Evolutionary conservation across 345 rosid genomes (phyloP), one percentile per base, ranked within the genome.

Genomic region (Carallia pectinifolia): DNA sequence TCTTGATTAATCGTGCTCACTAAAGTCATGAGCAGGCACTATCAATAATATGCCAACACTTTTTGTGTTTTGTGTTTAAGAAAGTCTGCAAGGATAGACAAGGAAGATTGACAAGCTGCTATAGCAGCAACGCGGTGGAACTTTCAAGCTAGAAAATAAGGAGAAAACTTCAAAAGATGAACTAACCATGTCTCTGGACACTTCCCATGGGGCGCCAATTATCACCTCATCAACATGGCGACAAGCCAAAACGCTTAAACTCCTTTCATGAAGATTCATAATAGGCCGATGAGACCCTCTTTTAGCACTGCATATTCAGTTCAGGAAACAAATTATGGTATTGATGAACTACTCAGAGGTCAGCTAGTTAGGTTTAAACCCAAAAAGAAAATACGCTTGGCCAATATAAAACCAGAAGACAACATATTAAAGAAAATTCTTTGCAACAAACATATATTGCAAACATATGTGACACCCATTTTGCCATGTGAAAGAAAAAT

Each of bases 201-300:
- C 82, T 72, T 87, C 92, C 83, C 80, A 74, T 15, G 96, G 96
- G 64, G 92, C 92, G 61, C 96, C 96, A 53, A 89, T 89, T 74
- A 87, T 89, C 72, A 86, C 92, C 78, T 89, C 96, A 65, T 89
- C 96, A 19, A 87, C 92, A 76, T 89, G 83, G 33, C 88, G 88
- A 64, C 96, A 89, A 48, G 92, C 92, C 81, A 89, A 71, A 54
- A 87, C 92, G 68, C 88, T 87, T 69, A 89, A 81, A 74, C 96
- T 89, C 81, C 96, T 81, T 76, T 89, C 96, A 72, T 89, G 92
- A 68, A 89, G 89, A 85, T 83, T 86, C 92, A 89, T 89, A 74
- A 87, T 89, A 61, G 96, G 96, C 19, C 86, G 89, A 76, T 87
- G 90, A 9, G 77, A 76, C 64, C 90, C 92, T 81, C 92, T 86